Percentiles rank a stretch among this genome's conserved stretches.
Conservation (phyloP, 2,329 filamentous ascomycete genomes). For the Colletotrichum tropicale region DNA sequence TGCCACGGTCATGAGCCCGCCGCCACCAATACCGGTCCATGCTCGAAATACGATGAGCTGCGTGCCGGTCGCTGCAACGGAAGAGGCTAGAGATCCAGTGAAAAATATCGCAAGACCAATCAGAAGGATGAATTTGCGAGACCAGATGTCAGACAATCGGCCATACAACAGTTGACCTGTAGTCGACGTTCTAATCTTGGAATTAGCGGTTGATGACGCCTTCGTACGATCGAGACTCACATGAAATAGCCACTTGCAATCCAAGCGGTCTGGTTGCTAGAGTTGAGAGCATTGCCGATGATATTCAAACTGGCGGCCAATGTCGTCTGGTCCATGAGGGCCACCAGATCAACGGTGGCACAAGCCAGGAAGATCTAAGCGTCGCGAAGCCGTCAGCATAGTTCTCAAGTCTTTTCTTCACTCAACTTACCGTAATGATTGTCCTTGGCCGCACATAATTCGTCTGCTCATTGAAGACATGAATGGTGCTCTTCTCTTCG, state of each 20-base stretch:
- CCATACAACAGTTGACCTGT: constrained; percentile 52
- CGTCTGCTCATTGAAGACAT: constrained; percentile 58
- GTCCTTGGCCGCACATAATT: constrained; percentile 56
- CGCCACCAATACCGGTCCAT: constrained; percentile 47
- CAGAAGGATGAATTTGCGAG: constrained; percentile 44
- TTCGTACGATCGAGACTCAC: constrained; percentile 32
- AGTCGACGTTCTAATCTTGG: constrained; percentile 41
- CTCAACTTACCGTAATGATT: constrained; percentile 51
- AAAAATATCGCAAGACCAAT: constrained; percentile 46
- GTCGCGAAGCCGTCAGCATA: not conserved
- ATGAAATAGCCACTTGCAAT: constrained; percentile 62
- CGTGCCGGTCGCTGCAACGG: constrained; percentile 40
- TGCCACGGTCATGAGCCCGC: constrained; percentile 45
- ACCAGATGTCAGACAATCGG: constrained; percentile 51
- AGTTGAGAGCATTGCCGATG: constrained; percentile 53
- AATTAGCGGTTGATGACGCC: not conserved
- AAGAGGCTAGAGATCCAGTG: constrained; percentile 46
- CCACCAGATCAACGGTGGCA: constrained; percentile 57
- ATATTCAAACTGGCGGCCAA: constrained; percentile 59
- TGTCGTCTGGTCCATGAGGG: constrained; percentile 63
- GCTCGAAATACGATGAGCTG: constrained; percentile 46
- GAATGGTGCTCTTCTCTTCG: constrained; percentile 18
- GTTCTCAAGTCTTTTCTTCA: accelerated
- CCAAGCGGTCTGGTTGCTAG: constrained; percentile 56
- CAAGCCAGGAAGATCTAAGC: constrained; percentile 61